phyloP scores from a whole-genome alignment of 208 protist species.

The Acanthamoeba divionensis region DNA sequence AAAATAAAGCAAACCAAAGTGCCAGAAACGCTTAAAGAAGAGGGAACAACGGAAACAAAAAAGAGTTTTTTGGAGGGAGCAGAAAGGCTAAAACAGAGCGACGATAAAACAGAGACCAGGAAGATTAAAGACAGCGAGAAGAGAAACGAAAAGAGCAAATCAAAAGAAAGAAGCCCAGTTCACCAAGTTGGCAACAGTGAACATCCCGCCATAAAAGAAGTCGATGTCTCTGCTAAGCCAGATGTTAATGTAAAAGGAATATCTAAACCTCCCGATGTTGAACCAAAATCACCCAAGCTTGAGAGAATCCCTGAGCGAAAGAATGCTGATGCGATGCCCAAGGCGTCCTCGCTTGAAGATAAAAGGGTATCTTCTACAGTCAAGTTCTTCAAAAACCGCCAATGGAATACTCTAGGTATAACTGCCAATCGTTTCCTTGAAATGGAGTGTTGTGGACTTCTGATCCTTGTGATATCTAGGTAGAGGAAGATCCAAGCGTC shows the following conservation, averaged over 20 bases:
- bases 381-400: no score
- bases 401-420: no score
- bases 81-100: background rate
- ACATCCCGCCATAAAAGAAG: background rate
- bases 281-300: background rate
- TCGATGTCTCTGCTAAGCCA: background rate
- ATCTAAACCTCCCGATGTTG: background rate
- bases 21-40: background rate
- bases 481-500: no score
- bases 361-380: no score
- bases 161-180: background rate
- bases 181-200: background rate
- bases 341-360: background rate
- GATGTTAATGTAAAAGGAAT: background rate
- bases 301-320: background rate
- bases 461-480: no score
- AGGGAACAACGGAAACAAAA: background rate
- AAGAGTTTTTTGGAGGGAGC: background rate
- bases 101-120: background rate
- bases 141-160: background rate
- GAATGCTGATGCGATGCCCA: background rate
- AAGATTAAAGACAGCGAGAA: background rate
- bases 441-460: no score
- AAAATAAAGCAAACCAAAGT: background rate
- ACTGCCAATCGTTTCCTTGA: no score